Evolutionary conservation across 192 early-diverging fungal genomes (phyloP).

Genomic region (Allomyces arbusculus): DNA sequence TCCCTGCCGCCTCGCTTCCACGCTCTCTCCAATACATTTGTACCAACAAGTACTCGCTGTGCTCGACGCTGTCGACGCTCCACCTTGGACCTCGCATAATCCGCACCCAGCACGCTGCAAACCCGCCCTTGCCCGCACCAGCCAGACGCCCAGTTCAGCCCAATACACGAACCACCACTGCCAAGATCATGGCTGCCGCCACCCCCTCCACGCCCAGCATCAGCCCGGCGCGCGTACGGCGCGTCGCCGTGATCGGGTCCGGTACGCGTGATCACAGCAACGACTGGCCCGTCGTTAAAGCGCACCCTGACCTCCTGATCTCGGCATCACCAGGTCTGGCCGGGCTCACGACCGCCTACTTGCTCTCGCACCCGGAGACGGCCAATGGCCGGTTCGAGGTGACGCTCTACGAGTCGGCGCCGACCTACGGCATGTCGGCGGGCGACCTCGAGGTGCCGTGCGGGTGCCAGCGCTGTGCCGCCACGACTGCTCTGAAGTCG

Average conservation of each 20-base stretch:
- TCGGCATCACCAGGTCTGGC: neutral
- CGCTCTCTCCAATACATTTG: too few species aligned
- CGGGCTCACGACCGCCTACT: neutral
- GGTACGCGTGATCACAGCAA: neutral
- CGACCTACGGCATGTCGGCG: neutral
- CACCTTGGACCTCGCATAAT: too few species aligned
- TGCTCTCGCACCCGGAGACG: neutral
- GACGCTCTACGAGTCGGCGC: neutral
- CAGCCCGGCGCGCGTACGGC: neutral
- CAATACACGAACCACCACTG: too few species aligned
- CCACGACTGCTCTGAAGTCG: neutral
- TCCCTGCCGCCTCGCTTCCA: too few species aligned
- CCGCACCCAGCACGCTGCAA: too few species aligned
- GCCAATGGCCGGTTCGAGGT: neutral
- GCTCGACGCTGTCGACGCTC: too few species aligned
- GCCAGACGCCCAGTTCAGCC: too few species aligned
- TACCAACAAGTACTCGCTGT: too few species aligned
- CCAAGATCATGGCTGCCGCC: too few species aligned
- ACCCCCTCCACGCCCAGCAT: neutral
- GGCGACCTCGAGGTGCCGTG: neutral
- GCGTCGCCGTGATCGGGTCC: neutral
- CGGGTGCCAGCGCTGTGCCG: neutral
- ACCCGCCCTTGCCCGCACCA: too few species aligned
- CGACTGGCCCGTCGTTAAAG: too few species aligned
- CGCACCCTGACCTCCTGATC: too few species aligned